These are phyloP conservation scores for Termitomyces sp. DNA, from an alignment of 768 basidiomycete species.

Conservation along the genomic window DNA sequence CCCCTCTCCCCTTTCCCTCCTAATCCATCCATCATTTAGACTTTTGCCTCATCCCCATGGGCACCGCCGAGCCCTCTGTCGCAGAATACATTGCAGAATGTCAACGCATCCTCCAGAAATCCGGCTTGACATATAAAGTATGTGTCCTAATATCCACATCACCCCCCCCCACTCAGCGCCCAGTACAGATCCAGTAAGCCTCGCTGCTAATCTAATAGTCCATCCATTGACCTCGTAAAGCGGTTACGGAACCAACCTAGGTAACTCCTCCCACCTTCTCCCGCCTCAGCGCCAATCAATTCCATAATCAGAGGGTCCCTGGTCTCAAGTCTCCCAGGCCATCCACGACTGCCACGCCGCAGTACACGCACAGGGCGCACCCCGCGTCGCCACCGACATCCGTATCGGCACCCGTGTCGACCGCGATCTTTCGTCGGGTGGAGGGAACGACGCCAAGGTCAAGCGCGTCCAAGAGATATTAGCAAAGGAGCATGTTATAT, in stretches of 20 bases:
- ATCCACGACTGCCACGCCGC: slow-evolving; percentile 92
- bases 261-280: slow-evolving; percentile 26
- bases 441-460: slow-evolving; percentile 79
- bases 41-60: slow-evolving; percentile 87
- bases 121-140: slow-evolving; percentile 81
- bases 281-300: background rate
- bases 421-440: slow-evolving; percentile 54
- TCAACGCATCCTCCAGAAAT: slow-evolving; percentile 76
- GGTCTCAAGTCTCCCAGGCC: slow-evolving; percentile 77
- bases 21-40: slow-evolving; percentile 39
- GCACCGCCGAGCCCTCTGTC: slow-evolving; percentile 72
- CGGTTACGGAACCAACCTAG: slow-evolving; percentile 91
- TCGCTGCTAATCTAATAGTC: background rate
- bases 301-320: slow-evolving; percentile 71
- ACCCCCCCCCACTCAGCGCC: background rate
- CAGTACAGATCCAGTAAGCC: slow-evolving; percentile 63
- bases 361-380: slow-evolving; percentile 72
- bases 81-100: slow-evolving; percentile 81
- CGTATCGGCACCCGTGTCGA: slow-evolving; percentile 90
- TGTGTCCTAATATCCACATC: too few species aligned
- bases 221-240: slow-evolving; percentile 31
- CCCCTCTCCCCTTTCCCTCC: background rate
- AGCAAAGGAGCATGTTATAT: too few species aligned
- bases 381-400: slow-evolving; percentile 86
- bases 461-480: slow-evolving; percentile 80